Conservation (phyloP, 2,329 filamentous ascomycete species). For the Talaromyces sp. region DNA sequence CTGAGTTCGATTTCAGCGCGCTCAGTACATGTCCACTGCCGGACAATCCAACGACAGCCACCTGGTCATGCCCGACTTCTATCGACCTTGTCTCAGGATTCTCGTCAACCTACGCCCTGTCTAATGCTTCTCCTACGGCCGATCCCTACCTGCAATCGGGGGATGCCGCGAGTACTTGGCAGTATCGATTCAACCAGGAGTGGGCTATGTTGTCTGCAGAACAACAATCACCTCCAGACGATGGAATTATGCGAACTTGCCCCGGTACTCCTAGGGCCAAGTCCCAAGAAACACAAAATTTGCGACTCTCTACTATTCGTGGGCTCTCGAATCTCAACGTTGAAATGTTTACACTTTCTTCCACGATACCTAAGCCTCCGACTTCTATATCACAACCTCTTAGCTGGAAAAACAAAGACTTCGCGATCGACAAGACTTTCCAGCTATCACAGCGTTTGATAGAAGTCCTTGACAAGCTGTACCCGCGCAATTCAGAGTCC, state of each 20-base stretch:
- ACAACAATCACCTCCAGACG: neutral
- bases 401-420: conserved; percentile 11
- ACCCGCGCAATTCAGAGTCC: conserved; percentile 1
- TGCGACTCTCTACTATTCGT: conserved; percentile 2
- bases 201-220: conserved; percentile 7
- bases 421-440: conserved; percentile 6
- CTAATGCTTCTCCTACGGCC: neutral
- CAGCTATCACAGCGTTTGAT: conserved; percentile 9
- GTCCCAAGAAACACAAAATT: neutral
- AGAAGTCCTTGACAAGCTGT: conserved; percentile 3
- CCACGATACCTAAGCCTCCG: conserved; percentile 6
- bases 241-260: neutral
- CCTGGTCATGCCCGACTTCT: neutral
- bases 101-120: neutral
- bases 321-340: neutral
- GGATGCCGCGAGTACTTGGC: neutral
- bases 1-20: conserved; percentile 1
- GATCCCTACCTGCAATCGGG: neutral
- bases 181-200: conserved; percentile 8
- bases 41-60: neutral
- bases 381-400: neutral
- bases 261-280: neutral
- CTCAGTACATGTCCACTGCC: neutral
- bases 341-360: conserved; percentile 2
- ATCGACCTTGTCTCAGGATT: neutral